These are phyloP conservation scores for Cercospora sp. DNA, from an alignment of 2,329 filamentous ascomycete species.

Conservation along the genomic window DNA sequence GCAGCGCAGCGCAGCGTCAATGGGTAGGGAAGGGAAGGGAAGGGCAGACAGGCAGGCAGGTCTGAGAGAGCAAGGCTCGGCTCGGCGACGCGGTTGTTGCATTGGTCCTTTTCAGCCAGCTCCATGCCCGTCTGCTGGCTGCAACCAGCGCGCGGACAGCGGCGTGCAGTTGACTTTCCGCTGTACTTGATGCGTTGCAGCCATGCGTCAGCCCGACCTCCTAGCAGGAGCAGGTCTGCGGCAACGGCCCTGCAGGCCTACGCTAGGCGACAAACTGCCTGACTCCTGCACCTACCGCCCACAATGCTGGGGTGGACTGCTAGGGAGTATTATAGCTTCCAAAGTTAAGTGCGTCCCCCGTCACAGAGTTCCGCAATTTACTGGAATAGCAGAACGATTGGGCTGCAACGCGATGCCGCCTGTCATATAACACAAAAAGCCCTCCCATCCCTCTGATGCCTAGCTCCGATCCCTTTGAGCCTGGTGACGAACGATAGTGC, in stretches of 20 bases:
- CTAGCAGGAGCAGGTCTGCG: conserved; percentile 23
- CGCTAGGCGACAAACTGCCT: conserved; percentile 26
- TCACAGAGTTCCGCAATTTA: conserved; percentile 24
- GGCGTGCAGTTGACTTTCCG: conserved; percentile 19
- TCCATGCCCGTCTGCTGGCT: conserved; percentile 16
- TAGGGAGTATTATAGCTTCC: conserved; percentile 22
- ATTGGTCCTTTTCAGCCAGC: conserved; percentile 24
- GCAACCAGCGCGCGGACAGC: conserved; percentile 2
- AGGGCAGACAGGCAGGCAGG: background rate
- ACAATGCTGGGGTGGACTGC: conserved; percentile 25
- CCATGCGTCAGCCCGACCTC: conserved; percentile 25
- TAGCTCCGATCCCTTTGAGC: background rate
- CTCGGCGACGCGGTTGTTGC: conserved; percentile 23
- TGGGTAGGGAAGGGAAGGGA: background rate
- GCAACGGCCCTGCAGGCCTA: conserved; percentile 25
- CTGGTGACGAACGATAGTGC: conserved; percentile 3
- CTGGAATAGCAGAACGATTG: conserved; percentile 19
- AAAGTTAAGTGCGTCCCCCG: conserved; percentile 24
- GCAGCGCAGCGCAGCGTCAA: background rate
- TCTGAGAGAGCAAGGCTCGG: conserved; percentile 19
- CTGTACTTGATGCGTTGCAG: conserved; percentile 20
- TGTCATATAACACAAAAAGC: conserved; percentile 8
- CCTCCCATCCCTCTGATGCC: conserved; percentile 2
- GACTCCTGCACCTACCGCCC: conserved; percentile 28
- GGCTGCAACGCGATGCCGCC: conserved; percentile 12